Evolutionary conservation across 495 filamentous ascomycete genomes (phyloP), one percentile per base, ranked within the genome.

Genomic region (Clavariopsis aquatica): DNA sequence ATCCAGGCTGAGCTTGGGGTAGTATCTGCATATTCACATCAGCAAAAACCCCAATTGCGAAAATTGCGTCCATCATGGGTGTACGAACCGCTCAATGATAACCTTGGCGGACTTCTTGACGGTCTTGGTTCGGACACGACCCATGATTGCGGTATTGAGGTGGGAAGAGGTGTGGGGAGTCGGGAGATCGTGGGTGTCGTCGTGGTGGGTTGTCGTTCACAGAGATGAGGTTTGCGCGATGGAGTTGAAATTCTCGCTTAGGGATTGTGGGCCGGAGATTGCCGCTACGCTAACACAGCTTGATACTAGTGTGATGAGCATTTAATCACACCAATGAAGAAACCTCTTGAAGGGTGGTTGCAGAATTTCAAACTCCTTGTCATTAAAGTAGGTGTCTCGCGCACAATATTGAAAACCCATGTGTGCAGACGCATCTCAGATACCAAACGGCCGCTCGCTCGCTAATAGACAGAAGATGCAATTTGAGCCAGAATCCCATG

Each of bases 21-120:
- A 96, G 85, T 96, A 96, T 43, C 38, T 43, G 38, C 38, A 43
- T n/a, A 2, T 43, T 13, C 31, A 3, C 70, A 51, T 57, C 8
- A 41, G n/a, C 31, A 43, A 41, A n/a, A n/a, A n/a, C n/a, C n/a
- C n/a, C n/a, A n/a, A n/a, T n/a, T n/a, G n/a, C n/a, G n/a, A n/a
- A n/a, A n/a, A n/a, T n/a, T n/a, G n/a, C n/a, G n/a, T n/a, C n/a
- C n/a, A n/a, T n/a, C 45, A 8, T 41, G 12, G 57, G 41, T 27
- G 36, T 17, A 43, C 38, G 13, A 43, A 43, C 10, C 75, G 89
- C 87, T 98, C 94, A 81, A 98, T 97, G 82, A 98, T 92, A 85
- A 97, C 91, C 89, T 98, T 98, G 82, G 95, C 93, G 81, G 93
- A 98, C 84, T 96, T 94, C 88, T 99, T 98, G 79, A 98, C 94